phyloP scores from a whole-genome alignment of 2,329 filamentous ascomycete species.

The Ceratocystis cubensis region DNA sequence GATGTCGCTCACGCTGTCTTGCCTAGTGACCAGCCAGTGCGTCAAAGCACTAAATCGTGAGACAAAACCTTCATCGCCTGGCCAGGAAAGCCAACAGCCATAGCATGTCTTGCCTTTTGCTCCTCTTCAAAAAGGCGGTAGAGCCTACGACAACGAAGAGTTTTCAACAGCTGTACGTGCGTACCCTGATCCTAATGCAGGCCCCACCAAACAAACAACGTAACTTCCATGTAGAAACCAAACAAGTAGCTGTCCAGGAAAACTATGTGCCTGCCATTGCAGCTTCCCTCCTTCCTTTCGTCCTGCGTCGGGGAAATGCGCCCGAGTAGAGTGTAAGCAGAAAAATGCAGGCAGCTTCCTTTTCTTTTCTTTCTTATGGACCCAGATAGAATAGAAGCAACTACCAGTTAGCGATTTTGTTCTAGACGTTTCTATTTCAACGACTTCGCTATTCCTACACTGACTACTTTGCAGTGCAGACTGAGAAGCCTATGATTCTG shows the following conservation, averaged over 20 bases:
- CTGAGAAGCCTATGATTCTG: not conserved
- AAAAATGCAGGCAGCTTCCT: not conserved
- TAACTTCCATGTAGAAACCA: not conserved
- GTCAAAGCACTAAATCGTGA: not conserved
- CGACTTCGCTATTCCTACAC: not conserved
- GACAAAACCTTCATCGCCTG: not conserved
- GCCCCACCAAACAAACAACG: not conserved
- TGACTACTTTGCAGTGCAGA: not conserved
- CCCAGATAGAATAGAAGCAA: not conserved
- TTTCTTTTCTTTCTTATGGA: not conserved
- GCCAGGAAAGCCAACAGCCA: not conserved
- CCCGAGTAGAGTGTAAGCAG: not conserved
- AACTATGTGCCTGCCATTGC: not conserved
- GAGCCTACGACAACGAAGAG: too few relatives aligned
- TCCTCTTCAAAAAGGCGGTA: not conserved
- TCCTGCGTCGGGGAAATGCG: not conserved
- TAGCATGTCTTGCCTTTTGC: not conserved
- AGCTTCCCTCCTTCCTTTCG: not conserved
- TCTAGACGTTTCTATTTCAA: constrained; percentile 9
- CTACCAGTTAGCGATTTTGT: not conserved
- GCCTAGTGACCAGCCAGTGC: not conserved
- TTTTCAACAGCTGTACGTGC: not conserved
- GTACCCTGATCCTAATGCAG: not conserved
- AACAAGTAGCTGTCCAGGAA: not conserved
- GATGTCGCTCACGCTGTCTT: not conserved